Percentiles rank a stretch among this genome's conserved stretches.
Conservation (phyloP, 148 eudicot genomes). For the Rhododendron griersonianum region DNA sequence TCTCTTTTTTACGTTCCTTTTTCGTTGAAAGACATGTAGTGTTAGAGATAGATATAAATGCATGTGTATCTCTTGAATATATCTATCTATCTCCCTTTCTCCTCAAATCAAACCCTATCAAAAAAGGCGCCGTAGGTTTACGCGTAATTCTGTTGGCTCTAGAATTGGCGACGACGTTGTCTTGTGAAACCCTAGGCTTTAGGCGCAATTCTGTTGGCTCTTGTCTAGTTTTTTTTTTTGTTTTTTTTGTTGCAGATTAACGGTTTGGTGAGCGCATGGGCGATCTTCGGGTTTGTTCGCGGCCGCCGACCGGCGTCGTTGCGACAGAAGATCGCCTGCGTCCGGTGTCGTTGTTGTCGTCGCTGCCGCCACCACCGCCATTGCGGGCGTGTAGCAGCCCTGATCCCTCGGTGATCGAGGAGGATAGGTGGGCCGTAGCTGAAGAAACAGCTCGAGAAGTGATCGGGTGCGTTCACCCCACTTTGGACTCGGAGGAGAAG, state of each 20-base stretch:
- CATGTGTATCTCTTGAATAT: neutral
- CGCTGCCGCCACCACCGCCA: neutral
- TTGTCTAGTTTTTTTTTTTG: neutral
- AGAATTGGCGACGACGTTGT: neutral
- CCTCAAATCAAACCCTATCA: neutral
- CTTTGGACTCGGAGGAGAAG: conserved; percentile 37
- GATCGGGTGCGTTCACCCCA: conserved; percentile 37
- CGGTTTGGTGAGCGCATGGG: conserved; percentile 1
- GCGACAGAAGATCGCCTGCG: neutral
- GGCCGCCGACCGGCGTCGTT: conserved; percentile 1
- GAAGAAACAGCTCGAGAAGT: conserved; percentile 33
- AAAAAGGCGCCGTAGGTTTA: neutral
- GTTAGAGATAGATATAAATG: neutral
- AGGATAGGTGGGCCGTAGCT: conserved; percentile 22
- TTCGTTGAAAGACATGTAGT: neutral
- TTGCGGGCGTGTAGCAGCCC: conserved; percentile 9
- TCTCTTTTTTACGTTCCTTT: conserved; percentile 1
- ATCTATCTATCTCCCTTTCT: neutral
- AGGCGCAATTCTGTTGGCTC: neutral
- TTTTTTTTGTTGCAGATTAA: neutral
- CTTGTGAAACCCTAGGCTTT: neutral
- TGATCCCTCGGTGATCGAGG: conserved; percentile 25
- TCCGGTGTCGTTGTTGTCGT: neutral
- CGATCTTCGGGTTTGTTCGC: conserved; percentile 10
- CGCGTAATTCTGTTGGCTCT: neutral